Evolutionary conservation across 495 filamentous ascomycete species (phyloP), one percentile per base, ranked within the genome.

Genomic region (Aspergillus panamensis): DNA sequence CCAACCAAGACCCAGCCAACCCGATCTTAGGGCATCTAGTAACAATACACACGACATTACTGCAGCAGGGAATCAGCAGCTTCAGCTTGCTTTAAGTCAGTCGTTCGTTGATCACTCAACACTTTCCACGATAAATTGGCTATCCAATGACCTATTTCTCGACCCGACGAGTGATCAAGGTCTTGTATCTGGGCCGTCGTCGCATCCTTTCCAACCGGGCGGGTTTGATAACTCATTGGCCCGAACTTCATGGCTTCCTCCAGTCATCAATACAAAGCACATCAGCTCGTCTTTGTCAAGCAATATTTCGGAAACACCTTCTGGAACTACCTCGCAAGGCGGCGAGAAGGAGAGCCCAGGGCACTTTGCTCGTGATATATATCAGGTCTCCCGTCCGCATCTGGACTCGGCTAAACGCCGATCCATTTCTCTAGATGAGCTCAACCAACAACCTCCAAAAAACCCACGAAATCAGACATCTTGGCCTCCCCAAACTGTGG

Each of bases 391-490:
- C 9, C 16, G 29, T 6, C 55, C 64, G 1, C 58, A 60, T 45
- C 43, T 57, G 8, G 62, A 61, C 20, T 62, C 64, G 1, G 60
- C 60, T 9, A 67, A 68, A 30, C 63, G 62, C 63, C 68, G 31
- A 69, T 68, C 8, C 65, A 78, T 16, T 72, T 71, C 45, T 73
- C 70, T 56, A 70, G 72, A 79, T 62, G 69, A 70, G 14, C 64
- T 66, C 25, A 62, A 65, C 12, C 64, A 64, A 16, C 63, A 72
- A 44, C 58, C 72, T 31, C 67, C 71, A 12, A 74, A 65, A 33
- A 63, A 70, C 14, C 64, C 61, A 50, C 68, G 61, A 30, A 71
- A 61, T 33, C 69, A 69, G 16, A 55, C 60, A 2, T 51, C 59
- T 10, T 68, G 66, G 62, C 58, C 56, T 8, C 62, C 19, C 20